A percentile compares a stretch with the other conserved stretches of the same genome.
Evolutionary conservation across 106 monocot genomes (phyloP).

Genomic region (Ottelia alismoides): DNA sequence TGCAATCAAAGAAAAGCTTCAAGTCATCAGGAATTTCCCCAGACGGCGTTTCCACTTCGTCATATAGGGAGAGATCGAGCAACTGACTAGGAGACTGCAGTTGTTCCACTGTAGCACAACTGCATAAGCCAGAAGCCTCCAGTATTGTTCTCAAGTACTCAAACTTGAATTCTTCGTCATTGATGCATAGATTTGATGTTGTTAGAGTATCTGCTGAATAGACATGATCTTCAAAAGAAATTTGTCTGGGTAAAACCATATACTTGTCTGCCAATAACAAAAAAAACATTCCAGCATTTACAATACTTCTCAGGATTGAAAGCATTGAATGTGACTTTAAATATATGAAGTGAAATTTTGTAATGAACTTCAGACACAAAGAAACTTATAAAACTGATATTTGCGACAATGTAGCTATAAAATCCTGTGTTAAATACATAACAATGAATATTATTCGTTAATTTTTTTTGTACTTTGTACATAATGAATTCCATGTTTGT

Average conservation of each 20-base stretch:
- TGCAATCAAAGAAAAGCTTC: constrained; percentile 13
- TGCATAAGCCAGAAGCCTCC: constrained; percentile 18
- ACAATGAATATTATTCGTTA: too few relatives aligned
- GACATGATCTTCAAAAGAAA: constrained; percentile 13
- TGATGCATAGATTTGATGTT: constrained; percentile 2
- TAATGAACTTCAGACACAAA: too few relatives aligned
- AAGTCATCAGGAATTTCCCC: constrained; percentile 7
- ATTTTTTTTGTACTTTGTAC: too few relatives aligned
- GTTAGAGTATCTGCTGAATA: constrained; percentile 2
- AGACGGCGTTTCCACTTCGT: constrained; percentile 12
- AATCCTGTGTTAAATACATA: too few relatives aligned
- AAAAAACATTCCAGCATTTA: too few relatives aligned
- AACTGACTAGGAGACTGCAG: constrained; percentile 19
- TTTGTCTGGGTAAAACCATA: constrained; percentile 5
- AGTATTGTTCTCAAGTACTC: constrained; percentile 16
- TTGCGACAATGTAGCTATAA: too few relatives aligned
- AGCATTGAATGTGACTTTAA: too few relatives aligned
- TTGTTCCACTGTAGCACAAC: constrained; percentile 9
- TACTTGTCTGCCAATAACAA: too few relatives aligned
- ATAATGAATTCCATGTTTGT: too few relatives aligned
- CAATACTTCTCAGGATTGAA: too few relatives aligned
- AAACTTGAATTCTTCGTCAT: constrained; percentile 13
- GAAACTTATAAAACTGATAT: too few relatives aligned
- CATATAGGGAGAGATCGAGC: constrained; percentile 17
- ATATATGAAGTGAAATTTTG: too few relatives aligned